These are phyloP conservation scores for Flaveria floridana DNA, from an alignment of 140 eudicot genomes.

Conservation along the genomic window DNA sequence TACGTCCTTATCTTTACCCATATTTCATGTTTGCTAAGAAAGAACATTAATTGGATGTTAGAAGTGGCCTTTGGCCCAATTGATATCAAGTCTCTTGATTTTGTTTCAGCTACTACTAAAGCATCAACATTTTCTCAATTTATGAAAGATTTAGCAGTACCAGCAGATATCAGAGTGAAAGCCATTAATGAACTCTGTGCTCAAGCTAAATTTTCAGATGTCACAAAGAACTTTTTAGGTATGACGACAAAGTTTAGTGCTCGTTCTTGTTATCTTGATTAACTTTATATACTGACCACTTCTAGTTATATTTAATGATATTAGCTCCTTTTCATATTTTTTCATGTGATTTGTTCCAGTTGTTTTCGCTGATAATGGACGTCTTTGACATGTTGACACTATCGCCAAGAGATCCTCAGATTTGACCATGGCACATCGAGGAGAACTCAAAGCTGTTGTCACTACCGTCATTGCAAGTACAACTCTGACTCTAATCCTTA, in stretches of 20 bases:
- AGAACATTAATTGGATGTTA: not conserved
- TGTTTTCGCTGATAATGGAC: constrained; percentile 78
- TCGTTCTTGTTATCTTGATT: not conserved
- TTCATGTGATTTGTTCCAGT: constrained; percentile 34
- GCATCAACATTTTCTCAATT: constrained; percentile 66
- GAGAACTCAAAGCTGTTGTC: constrained; percentile 82
- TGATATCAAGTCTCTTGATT: not conserved
- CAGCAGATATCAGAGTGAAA: constrained; percentile 61
- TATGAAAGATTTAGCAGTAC: constrained; percentile 79
- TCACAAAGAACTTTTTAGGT: constrained; percentile 80
- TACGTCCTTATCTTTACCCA: not conserved
- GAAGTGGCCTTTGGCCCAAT: not conserved
- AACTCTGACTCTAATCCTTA: not conserved
- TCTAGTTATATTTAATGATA: not conserved
- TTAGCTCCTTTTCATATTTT: not conserved
- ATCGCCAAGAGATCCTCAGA: constrained; percentile 72
- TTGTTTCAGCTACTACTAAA: constrained; percentile 63
- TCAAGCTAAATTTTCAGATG: constrained; percentile 66
- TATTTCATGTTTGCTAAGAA: not conserved
- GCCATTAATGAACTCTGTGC: constrained; percentile 62
- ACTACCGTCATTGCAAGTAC: constrained; percentile 81
- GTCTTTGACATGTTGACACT: constrained; percentile 63
- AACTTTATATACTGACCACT: not conserved
- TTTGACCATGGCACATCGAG: constrained; percentile 87
- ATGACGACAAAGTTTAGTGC: constrained; percentile 24